Percentiles rank a stretch among this genome's conserved stretches.
Evolutionary conservation across 2,329 filamentous ascomycete genomes (phyloP).

Genomic region (Lomentospora prolificans): DNA sequence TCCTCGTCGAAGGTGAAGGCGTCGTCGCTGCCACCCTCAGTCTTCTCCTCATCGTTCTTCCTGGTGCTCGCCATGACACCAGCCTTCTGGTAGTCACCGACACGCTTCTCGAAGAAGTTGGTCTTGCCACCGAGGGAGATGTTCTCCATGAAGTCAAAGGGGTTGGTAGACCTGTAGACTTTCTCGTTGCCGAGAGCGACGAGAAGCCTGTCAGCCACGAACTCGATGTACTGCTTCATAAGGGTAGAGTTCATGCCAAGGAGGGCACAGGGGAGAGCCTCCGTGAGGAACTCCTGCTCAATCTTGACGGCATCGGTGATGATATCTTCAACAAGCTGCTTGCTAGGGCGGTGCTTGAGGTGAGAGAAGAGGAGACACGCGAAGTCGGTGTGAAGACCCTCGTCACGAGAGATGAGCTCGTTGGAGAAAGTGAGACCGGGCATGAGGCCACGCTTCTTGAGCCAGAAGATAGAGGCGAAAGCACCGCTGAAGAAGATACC

Average conservation of each 20-base stretch:
- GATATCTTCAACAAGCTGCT: slow-evolving; percentile 72
- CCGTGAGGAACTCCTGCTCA: slow-evolving; percentile 95
- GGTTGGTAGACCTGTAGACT: slow-evolving; percentile 85
- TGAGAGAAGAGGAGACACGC: slow-evolving; percentile 97
- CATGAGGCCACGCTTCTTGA: slow-evolving; percentile 99
- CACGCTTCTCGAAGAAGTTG: slow-evolving; percentile 99
- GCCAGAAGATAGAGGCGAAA: slow-evolving; percentile 98
- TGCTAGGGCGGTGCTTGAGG: slow-evolving; percentile 80
- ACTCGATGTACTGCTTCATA: slow-evolving; percentile 99
- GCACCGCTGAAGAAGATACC: slow-evolving; percentile 99
- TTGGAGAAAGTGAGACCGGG: slow-evolving; percentile 98
- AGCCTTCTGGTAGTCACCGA: slow-evolving; percentile 98
- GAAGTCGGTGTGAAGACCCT: slow-evolving; percentile 99
- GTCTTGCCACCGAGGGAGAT: slow-evolving; percentile 98
- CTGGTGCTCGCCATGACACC: slow-evolving; percentile 93
- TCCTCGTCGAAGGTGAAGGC: slow-evolving; percentile 86
- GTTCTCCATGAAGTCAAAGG: slow-evolving; percentile 99
- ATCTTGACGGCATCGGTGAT: slow-evolving; percentile 91
- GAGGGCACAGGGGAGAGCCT: slow-evolving; percentile 83
- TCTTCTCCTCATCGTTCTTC: slow-evolving; percentile 53
- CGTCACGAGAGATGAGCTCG: slow-evolving; percentile 98
- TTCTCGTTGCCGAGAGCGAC: slow-evolving; percentile 90
- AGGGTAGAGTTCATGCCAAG: slow-evolving; percentile 95
- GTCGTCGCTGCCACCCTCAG: slow-evolving; percentile 48
- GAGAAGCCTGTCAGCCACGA: slow-evolving; percentile 91